Conservation (phyloP, 768 basidiomycete species). For the Pleurotus djamor region DNA sequence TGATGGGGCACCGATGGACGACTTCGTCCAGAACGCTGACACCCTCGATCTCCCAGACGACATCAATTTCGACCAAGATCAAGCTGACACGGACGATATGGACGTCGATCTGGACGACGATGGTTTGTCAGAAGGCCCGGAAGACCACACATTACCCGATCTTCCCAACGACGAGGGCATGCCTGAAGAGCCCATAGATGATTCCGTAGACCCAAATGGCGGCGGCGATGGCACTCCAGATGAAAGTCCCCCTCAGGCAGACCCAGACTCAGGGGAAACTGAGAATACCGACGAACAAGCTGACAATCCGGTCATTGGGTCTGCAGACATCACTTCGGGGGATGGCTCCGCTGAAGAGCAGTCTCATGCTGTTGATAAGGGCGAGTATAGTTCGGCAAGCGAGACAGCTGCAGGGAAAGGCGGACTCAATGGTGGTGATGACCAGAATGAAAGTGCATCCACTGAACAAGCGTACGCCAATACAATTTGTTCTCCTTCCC, state of each 20-base stretch:
- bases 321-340: slow-evolving; percentile 42
- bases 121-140: background rate
- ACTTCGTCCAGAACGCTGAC: slow-evolving; percentile 75
- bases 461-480: slow-evolving; percentile 28
- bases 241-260: slow-evolving; percentile 10
- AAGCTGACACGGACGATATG: slow-evolving; percentile 25
- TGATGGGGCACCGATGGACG: slow-evolving; percentile 70
- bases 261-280: slow-evolving; percentile 20
- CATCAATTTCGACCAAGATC: slow-evolving; percentile 52
- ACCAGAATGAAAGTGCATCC: slow-evolving; percentile 23
- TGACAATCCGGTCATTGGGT: slow-evolving; percentile 34
- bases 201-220: slow-evolving; percentile 18
- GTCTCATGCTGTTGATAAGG: slow-evolving; percentile 1
- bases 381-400: slow-evolving; percentile 11
- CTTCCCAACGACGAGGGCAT: slow-evolving; percentile 26
- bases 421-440: slow-evolving; percentile 20
- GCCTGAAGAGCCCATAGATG: slow-evolving; percentile 28
- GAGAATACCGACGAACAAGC: slow-evolving; percentile 18
- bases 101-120: slow-evolving; percentile 26
- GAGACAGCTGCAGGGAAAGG: slow-evolving; percentile 22
- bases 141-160: slow-evolving; percentile 8
- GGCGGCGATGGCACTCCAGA: slow-evolving; percentile 15
- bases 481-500: background rate
- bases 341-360: slow-evolving; percentile 30
- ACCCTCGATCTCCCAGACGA: slow-evolving; percentile 90